Evolutionary conservation across 1,139 yeast genomes (phyloP).

Genomic region (Geotrichum carabidarum): DNA sequence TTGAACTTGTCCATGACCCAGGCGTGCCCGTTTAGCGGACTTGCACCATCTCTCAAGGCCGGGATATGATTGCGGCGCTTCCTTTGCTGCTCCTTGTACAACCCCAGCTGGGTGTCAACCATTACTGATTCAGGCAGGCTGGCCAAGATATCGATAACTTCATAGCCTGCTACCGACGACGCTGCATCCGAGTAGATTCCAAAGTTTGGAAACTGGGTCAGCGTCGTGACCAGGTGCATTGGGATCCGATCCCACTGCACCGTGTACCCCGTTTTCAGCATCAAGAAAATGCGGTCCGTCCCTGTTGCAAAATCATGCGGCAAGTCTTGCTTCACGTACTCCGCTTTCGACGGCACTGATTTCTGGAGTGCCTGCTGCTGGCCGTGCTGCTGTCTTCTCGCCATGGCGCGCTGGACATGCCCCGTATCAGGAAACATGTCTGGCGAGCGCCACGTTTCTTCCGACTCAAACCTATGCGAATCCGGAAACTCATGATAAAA

Average conservation of each 20-base stretch:
- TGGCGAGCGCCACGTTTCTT: conserved; percentile 34
- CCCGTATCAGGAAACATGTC: conserved; percentile 21
- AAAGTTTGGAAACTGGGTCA: conserved; percentile 36
- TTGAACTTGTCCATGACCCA: conserved; percentile 39
- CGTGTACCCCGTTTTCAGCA: conserved; percentile 39
- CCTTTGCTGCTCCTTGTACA: conserved; percentile 16
- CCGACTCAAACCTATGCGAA: conserved; percentile 30
- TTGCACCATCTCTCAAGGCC: conserved; percentile 1
- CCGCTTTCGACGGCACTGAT: conserved; percentile 9
- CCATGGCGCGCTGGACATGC: neutral
- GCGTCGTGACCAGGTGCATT: conserved; percentile 36
- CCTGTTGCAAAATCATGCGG: conserved; percentile 28
- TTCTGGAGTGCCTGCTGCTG: conserved; percentile 4
- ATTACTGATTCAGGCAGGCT: conserved; percentile 23
- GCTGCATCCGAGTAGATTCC: conserved; percentile 38
- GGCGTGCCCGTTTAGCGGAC: conserved; percentile 27
- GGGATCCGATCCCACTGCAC: conserved; percentile 40
- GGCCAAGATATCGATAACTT: conserved; percentile 34
- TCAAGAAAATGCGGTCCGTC: conserved; percentile 29
- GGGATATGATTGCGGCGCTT: conserved; percentile 15
- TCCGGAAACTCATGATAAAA: conserved; percentile 32
- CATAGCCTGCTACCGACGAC: conserved; percentile 34
- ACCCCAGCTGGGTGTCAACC: conserved; percentile 14
- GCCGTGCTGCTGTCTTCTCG: neutral
- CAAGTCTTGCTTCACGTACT: conserved; percentile 25